phyloP scores from a whole-genome alignment of 139 green algal species.

The Asterochloris erici region DNA sequence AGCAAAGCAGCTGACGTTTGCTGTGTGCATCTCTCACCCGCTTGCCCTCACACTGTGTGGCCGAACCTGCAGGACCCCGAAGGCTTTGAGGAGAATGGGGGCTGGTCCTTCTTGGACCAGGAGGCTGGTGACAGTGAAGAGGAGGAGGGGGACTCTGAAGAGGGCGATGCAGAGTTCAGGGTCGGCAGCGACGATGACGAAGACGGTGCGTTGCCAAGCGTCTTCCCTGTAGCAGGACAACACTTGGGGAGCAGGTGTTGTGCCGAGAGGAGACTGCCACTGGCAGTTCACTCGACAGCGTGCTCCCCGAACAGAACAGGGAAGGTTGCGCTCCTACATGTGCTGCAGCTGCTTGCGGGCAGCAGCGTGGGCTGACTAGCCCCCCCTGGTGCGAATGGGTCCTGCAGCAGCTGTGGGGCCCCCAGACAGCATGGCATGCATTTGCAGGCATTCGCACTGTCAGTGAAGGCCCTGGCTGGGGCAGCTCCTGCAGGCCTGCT shows the following conservation, averaged over 20 bases:
- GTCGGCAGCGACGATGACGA: not conserved
- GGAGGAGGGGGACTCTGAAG: conserved; percentile 66
- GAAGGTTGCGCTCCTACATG: too few species aligned
- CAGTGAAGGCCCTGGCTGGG: too few species aligned
- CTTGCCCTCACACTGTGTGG: not conserved
- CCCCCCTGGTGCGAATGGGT: too few species aligned
- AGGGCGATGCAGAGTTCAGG: conserved; percentile 38
- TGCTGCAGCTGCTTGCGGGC: too few species aligned
- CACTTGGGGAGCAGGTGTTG: not conserved
- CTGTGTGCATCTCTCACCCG: not conserved
- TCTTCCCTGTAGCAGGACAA: not conserved
- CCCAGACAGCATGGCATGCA: too few species aligned
- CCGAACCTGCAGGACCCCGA: conserved; percentile 68
- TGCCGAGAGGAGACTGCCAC: too few species aligned
- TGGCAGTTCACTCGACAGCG: too few species aligned
- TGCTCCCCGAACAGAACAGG: too few species aligned
- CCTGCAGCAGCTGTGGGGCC: too few species aligned
- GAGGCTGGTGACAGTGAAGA: conserved; percentile 77
- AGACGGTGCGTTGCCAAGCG: not conserved
- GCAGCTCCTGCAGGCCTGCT: too few species aligned
- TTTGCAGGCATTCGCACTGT: too few species aligned
- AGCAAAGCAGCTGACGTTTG: not conserved
- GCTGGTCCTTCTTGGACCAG: conserved; percentile 96
- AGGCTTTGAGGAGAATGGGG: conserved; percentile 84
- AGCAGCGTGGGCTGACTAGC: too few species aligned